Evolutionary conservation across 192 early-diverging fungal species (phyloP).

Genomic region (Entomortierella lignicola): DNA sequence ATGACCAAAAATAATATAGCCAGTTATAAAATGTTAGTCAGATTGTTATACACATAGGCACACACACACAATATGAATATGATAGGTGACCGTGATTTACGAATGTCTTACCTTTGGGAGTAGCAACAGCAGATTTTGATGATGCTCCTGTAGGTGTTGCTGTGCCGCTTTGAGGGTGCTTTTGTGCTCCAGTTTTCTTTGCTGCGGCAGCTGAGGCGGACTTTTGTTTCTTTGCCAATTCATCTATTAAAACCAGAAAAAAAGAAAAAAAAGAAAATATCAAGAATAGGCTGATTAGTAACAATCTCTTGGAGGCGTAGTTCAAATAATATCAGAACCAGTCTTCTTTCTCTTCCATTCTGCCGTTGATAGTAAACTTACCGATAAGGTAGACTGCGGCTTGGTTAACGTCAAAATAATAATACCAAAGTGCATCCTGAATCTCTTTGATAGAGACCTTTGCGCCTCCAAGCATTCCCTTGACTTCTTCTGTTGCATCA

Average conservation of each 20-base stretch:
- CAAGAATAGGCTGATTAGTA: too few species aligned
- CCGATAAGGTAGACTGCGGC: constrained; percentile 76
- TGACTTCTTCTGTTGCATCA: constrained; percentile 68
- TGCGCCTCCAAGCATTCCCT: constrained; percentile 66
- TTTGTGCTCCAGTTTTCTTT: constrained; percentile 18
- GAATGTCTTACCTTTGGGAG: constrained; percentile 19
- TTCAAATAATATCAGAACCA: constrained; percentile 1
- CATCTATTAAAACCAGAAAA: constrained; percentile 12
- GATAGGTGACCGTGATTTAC: too few species aligned
- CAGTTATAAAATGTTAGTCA: not conserved
- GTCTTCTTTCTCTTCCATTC: constrained; percentile 56
- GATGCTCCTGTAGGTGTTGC: constrained; percentile 26
- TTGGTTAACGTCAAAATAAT: constrained; percentile 76
- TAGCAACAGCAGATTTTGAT: constrained; percentile 10
- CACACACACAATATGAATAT: not conserved
- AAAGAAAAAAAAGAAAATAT: not conserved
- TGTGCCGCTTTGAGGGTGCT: constrained; percentile 28
- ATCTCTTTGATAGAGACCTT: constrained; percentile 74
- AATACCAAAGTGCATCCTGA: constrained; percentile 75
- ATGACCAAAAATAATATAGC: not conserved
- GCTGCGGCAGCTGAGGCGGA: constrained; percentile 28
- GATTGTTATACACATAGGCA: too few species aligned
- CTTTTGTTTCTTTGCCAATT: constrained; percentile 39
- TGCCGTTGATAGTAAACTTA: constrained; percentile 57
- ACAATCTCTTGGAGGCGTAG: constrained; percentile 1